These are phyloP conservation scores for Sistotremastrum niveocremeum DNA, from an alignment of 768 basidiomycete species.

Conservation along the genomic window DNA sequence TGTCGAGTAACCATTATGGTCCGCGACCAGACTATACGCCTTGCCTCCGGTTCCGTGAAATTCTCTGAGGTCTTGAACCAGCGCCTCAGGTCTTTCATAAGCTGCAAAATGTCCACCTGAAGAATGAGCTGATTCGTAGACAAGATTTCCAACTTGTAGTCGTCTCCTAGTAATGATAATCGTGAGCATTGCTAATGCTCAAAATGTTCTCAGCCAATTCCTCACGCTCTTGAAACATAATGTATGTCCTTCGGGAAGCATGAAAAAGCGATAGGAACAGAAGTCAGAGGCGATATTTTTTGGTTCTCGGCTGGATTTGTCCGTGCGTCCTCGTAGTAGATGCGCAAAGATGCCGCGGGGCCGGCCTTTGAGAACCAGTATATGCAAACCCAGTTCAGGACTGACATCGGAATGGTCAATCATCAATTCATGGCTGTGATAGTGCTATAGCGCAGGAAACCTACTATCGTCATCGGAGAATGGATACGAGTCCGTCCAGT, in stretches of 20 bases:
- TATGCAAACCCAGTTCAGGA: slow-evolving; percentile 3
- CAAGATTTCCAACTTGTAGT: not conserved
- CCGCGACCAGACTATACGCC: not conserved
- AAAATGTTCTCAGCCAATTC: not conserved
- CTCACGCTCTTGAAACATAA: not conserved
- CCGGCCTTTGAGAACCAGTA: slow-evolving; percentile 5
- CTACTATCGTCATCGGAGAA: slow-evolving; percentile 3
- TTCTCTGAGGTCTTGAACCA: not conserved
- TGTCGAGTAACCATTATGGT: too few species aligned
- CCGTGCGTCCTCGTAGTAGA: slow-evolving; percentile 2
- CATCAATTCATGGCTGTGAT: not conserved
- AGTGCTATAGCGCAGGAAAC: not conserved
- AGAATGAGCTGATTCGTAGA: not conserved
- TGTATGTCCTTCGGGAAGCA: slow-evolving; percentile 3
- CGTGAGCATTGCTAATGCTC: too few species aligned
- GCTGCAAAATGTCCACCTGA: slow-evolving; percentile 4
- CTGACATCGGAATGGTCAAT: not conserved
- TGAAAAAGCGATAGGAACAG: slow-evolving; percentile 1
- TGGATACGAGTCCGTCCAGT: slow-evolving; percentile 4
- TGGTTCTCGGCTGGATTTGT: not conserved
- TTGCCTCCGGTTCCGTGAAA: slow-evolving; percentile 1
- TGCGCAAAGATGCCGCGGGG: slow-evolving; percentile 3
- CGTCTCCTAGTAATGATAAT: too few species aligned
- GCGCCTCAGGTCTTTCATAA: slow-evolving; percentile 1
- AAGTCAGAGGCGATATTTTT: not conserved